Conservation (phyloP, 2,329 filamentous ascomycete species). For the Fusarium palustre region DNA sequence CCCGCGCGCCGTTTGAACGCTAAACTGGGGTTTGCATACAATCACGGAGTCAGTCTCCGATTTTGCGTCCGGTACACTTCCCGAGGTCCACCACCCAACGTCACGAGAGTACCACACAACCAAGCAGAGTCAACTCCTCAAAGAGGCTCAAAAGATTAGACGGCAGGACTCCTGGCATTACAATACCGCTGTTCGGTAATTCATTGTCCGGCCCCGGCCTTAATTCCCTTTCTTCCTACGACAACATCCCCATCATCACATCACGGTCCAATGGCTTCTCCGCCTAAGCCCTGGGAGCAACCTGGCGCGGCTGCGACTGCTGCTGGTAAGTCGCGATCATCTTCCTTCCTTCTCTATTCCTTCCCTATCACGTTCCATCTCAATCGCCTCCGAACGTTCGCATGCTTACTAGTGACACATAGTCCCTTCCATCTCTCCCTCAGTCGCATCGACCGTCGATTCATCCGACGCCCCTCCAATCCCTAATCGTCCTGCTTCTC, state of each 20-base stretch:
- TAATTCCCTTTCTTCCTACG: slow-evolving; percentile 16
- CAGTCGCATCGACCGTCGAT: slow-evolving; percentile 54
- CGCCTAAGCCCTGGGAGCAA: slow-evolving; percentile 97
- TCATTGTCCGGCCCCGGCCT: slow-evolving; percentile 17
- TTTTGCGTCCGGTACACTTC: slow-evolving; percentile 38
- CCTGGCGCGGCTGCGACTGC: slow-evolving; percentile 69
- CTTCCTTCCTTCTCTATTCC: slow-evolving; percentile 6
- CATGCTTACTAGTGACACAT: slow-evolving; percentile 39
- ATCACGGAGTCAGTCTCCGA: slow-evolving; percentile 41
- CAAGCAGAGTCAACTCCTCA: slow-evolving; percentile 8
- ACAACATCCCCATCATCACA: slow-evolving; percentile 47
- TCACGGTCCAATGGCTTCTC: slow-evolving; percentile 70
- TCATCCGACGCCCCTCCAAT: slow-evolving; percentile 71
- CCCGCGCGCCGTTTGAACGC: slow-evolving; percentile 37
- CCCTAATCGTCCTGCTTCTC: slow-evolving; percentile 82
- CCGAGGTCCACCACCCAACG: slow-evolving; percentile 40
- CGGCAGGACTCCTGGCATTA: slow-evolving; percentile 17
- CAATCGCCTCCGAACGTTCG: slow-evolving; percentile 38
- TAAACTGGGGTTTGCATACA: slow-evolving; percentile 41
- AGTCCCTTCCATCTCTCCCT: slow-evolving; percentile 57
- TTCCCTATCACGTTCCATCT: slow-evolving; percentile 2
- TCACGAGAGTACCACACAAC: slow-evolving; percentile 33
- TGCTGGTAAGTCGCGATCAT: slow-evolving; percentile 59
- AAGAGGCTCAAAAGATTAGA: slow-evolving; percentile 21
- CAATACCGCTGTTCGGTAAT: slow-evolving; percentile 19